These are phyloP conservation scores for Tetratostichococcus sp. DNA, from an alignment of 139 green algal genomes.

Conservation along the genomic window DNA sequence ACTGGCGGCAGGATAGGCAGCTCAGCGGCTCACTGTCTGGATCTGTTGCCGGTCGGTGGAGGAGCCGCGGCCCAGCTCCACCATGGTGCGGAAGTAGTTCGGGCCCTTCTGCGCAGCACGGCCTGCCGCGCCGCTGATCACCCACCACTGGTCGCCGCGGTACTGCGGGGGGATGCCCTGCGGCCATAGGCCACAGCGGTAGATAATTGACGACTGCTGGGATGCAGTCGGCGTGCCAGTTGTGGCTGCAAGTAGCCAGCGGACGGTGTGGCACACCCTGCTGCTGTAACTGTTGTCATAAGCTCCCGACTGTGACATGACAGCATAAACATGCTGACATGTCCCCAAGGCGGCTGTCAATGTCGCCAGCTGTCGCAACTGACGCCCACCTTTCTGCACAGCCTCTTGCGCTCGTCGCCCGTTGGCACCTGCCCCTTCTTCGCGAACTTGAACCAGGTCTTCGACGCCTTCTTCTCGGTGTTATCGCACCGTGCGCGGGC, in stretches of 20 bases:
- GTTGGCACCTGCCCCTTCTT: neutral
- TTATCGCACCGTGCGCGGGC: neutral
- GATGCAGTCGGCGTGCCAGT: no score
- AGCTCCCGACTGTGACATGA: no score
- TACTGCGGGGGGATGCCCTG: neutral
- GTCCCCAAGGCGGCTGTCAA: no score
- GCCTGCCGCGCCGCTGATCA: neutral
- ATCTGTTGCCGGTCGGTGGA: neutral
- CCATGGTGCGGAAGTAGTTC: neutral
- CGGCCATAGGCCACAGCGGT: no score
- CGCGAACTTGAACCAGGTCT: neutral
- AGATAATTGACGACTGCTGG: no score
- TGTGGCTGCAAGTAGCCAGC: no score
- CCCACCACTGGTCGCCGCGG: neutral
- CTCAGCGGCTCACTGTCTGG: neutral
- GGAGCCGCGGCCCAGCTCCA: neutral
- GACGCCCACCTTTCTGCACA: constrained; percentile 1
- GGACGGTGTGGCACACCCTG: no score
- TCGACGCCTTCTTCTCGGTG: neutral
- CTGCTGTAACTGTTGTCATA: no score
- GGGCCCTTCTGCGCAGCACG: neutral
- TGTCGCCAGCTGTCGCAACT: neutral
- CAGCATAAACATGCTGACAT: no score
- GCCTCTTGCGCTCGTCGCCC: neutral
- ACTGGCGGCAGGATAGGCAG: no score